Conservation (phyloP, 2,329 filamentous ascomycete species). For the Coniochaeta pulveracea region DNA sequence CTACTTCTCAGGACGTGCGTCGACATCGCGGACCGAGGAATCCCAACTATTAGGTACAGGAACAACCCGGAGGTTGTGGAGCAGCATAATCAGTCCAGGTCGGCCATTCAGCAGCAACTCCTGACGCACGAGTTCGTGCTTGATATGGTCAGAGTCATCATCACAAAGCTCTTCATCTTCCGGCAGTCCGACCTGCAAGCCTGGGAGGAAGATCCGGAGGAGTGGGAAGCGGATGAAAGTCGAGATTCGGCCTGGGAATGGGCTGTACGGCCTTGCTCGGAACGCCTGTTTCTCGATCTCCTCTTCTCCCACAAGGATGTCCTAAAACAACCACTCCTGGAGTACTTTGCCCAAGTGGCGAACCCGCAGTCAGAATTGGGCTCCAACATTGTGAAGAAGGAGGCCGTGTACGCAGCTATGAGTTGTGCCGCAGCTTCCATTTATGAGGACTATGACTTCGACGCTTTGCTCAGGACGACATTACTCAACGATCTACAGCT, state of each 20-base stretch:
- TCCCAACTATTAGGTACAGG: slow-evolving; percentile 75
- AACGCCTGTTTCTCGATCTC: slow-evolving; percentile 87
- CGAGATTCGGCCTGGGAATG: slow-evolving; percentile 87
- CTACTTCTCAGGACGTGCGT: slow-evolving; percentile 73
- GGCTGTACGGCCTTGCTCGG: slow-evolving; percentile 81
- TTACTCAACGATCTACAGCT: slow-evolving; percentile 69
- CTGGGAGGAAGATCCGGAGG: slow-evolving; percentile 91
- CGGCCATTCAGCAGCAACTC: slow-evolving; percentile 61
- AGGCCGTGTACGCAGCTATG: slow-evolving; percentile 89
- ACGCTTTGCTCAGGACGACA: slow-evolving; percentile 62
- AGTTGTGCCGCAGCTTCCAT: slow-evolving; percentile 74
- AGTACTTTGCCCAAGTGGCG: slow-evolving; percentile 72
- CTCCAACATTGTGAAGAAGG: slow-evolving; percentile 69
- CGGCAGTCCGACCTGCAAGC: slow-evolving; percentile 73
- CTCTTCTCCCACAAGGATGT: slow-evolving; percentile 80
- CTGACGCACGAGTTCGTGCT: slow-evolving; percentile 67
- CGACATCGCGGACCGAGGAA: slow-evolving; percentile 72
- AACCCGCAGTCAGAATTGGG: no score
- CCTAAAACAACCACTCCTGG: slow-evolving; percentile 66
- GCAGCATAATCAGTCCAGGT: no score
- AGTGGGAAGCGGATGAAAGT: slow-evolving; percentile 89
- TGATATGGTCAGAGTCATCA: slow-evolving; percentile 72
- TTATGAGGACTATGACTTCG: slow-evolving; percentile 68
- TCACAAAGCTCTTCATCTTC: slow-evolving; percentile 83
- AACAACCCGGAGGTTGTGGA: slow-evolving; percentile 58